Percentiles rank a stretch among this genome's conserved stretches.
These are phyloP conservation scores for Dioscorea dumetorum DNA, from an alignment of 106 monocot genomes.

Conservation along the genomic window DNA sequence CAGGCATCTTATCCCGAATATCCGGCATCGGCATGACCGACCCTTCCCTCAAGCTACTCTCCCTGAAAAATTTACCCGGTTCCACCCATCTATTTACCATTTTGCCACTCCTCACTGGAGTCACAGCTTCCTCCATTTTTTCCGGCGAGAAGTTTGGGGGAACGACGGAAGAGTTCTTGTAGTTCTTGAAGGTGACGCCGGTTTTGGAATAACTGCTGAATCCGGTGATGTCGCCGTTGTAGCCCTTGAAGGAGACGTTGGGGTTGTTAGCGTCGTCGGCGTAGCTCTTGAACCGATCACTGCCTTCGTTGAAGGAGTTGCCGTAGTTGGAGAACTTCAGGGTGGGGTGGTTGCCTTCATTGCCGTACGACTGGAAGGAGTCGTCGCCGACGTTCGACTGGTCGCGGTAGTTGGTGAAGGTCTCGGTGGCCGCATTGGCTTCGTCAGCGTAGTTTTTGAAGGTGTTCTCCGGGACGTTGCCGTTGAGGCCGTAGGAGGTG, in stretches of 20 bases:
- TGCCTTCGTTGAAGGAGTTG: slow-evolving; percentile 64
- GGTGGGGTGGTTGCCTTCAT: slow-evolving; percentile 25
- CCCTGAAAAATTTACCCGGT: slow-evolving; percentile 85
- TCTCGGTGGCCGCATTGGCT: slow-evolving; percentile 30
- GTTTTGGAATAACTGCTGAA: slow-evolving; percentile 22
- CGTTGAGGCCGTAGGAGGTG: slow-evolving; percentile 35
- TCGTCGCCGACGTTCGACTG: slow-evolving; percentile 85
- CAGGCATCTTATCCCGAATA: slow-evolving; percentile 64
- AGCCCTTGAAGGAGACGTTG: slow-evolving; percentile 62
- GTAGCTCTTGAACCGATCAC: slow-evolving; percentile 64
- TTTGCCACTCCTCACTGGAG: no score
- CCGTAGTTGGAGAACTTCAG: slow-evolving; percentile 68
- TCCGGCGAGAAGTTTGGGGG: background rate
- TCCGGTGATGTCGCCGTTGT: slow-evolving; percentile 30
- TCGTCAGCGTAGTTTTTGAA: slow-evolving; percentile 35
- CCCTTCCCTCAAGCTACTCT: slow-evolving; percentile 41
- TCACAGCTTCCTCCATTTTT: background rate
- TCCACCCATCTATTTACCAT: slow-evolving; percentile 51
- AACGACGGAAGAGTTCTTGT: slow-evolving; percentile 25
- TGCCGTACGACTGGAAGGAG: slow-evolving; percentile 67
- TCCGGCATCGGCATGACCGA: slow-evolving; percentile 76
- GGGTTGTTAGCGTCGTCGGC: slow-evolving; percentile 29
- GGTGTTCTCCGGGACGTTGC: slow-evolving; percentile 56
- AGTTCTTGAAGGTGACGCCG: slow-evolving; percentile 34
- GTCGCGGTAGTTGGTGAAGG: slow-evolving; percentile 65